A percentile compares a stretch with the other conserved stretches of the same genome.
These are phyloP conservation scores for Rhizomucor miehei DNA, from an alignment of 371 early-diverging fungal species.

Conservation along the genomic window DNA sequence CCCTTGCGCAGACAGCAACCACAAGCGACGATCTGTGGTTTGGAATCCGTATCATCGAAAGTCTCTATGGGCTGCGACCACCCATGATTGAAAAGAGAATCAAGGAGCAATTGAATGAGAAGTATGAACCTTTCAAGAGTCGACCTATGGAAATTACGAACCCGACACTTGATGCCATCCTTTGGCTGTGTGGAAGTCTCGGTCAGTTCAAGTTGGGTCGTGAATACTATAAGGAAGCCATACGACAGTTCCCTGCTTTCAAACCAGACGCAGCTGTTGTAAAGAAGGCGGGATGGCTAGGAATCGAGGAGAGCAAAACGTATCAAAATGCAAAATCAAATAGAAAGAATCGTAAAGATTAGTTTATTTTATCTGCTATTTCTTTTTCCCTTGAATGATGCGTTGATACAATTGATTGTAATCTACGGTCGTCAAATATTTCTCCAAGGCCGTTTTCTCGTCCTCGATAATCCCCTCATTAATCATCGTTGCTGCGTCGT, in stretches of 20 bases:
- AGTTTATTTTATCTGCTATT: neutral
- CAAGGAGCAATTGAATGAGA: constrained; percentile 9
- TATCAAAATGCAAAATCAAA: no score
- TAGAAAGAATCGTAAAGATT: no score
- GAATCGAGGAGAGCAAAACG: neutral
- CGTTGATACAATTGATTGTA: neutral
- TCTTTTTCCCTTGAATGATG: neutral
- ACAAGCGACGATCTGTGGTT: constrained; percentile 13
- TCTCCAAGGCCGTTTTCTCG: neutral
- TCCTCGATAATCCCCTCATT: neutral
- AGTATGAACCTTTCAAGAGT: constrained; percentile 2
- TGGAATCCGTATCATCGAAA: constrained; percentile 18
- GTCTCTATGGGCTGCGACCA: constrained; percentile 25
- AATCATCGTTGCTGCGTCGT: no score
- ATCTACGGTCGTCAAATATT: neutral
- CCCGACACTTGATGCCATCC: constrained; percentile 22
- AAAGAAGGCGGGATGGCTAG: constrained; percentile 9
- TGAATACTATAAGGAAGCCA: constrained; percentile 23
- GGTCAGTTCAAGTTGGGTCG: constrained; percentile 22
- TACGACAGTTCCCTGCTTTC: constrained; percentile 20
- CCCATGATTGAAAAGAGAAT: constrained; percentile 4
- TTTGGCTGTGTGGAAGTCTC: constrained; percentile 25
- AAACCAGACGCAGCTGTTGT: constrained; percentile 13
- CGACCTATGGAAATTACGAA: constrained; percentile 19
- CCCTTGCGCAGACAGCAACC: constrained; percentile 19